These are phyloP conservation scores for Phlegmacium glaucopus DNA, from an alignment of 768 basidiomycete genomes.

Conservation along the genomic window DNA sequence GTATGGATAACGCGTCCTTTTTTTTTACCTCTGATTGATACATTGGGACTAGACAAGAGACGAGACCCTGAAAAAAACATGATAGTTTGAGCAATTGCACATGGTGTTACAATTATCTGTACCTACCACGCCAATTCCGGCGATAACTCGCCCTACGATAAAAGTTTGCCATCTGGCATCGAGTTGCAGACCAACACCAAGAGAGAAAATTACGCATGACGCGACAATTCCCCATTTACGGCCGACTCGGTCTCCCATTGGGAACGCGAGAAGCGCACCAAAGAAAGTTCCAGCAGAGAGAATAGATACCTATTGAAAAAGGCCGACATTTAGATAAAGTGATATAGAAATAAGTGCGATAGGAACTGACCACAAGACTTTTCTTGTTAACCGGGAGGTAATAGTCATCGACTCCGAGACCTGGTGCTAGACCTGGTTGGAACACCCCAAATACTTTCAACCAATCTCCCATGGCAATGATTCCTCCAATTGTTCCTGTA, in stretches of 20 bases:
- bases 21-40: constrained; percentile 35
- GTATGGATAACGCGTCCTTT: no score
- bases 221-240: constrained; percentile 57
- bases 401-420: constrained; percentile 11
- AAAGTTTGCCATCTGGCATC: constrained; percentile 34
- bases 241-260: constrained; percentile 40
- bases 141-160: constrained; percentile 42
- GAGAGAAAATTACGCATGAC: constrained; percentile 54
- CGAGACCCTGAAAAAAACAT: constrained; percentile 40
- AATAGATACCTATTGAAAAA: constrained; percentile 39
- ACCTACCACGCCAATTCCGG: constrained; percentile 63
- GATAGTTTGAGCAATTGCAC: not conserved
- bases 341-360: no score
- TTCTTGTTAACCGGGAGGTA: constrained; percentile 44
- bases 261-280: constrained; percentile 51
- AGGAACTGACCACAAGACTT: constrained; percentile 31
- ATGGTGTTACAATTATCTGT: not conserved
- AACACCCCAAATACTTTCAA: constrained; percentile 43
- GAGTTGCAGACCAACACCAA: constrained; percentile 65
- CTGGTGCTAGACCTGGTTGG: not conserved
- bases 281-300: constrained; percentile 87
- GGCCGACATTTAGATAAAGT: no score
- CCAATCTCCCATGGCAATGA: constrained; percentile 62
- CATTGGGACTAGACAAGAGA: constrained; percentile 57
- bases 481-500: constrained; percentile 78